Base-by-base conservation (phyloP, 2,329 filamentous ascomycete genomes). In the Ceratocystis cubensis region DNA sequence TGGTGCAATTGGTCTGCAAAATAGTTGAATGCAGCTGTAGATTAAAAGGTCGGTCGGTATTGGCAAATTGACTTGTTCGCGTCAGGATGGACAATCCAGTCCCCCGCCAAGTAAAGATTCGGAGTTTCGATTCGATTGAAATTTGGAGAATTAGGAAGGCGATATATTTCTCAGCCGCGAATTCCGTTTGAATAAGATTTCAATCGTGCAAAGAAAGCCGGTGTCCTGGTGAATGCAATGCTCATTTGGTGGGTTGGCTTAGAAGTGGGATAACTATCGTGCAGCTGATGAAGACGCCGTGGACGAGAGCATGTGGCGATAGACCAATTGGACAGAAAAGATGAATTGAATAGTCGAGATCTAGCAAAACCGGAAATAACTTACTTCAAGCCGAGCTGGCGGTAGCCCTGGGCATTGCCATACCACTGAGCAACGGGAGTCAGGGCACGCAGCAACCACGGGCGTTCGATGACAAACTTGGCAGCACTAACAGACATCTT, bases 351-450 rank as follows among this genome's bases (percentile, higher is more conserved):
- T n/a, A 46, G 59, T n/a, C n/a, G 59, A 22, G 62, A 30, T 57
- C 48, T 63, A 30, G 17, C 13, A 41, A 25, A n/a, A 57, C 25
- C 44, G 44, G 46, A 48, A 25, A 53, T 7, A 37, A 69, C 67
- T 69, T 66, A 96, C 91, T 83, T 89, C 79, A 96, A 82, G 74
- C 93, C 93, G 74, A 96, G 82, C 84, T 93, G 85, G 79, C 91
- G 88, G 84, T 96, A 96, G 76, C 93, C 93, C 73, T 92, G 84
- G 73, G 91, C 88, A 76, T 93, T 88, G 79, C 80, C 79, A 81
- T 97, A 97, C 91, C 91, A 96, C 74, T 86, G 84, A 78, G 92
- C 84, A 71, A 96, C 75, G 71, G 94, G 94, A 81, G 81, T 84
- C 77, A 97, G 79, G 64, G 67, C 67, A 65, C 67, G 67, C 61